These are phyloP conservation scores for Prillingera fragicola DNA, from an alignment of 1,284 basidiomycete species.

Conservation along the genomic window DNA sequence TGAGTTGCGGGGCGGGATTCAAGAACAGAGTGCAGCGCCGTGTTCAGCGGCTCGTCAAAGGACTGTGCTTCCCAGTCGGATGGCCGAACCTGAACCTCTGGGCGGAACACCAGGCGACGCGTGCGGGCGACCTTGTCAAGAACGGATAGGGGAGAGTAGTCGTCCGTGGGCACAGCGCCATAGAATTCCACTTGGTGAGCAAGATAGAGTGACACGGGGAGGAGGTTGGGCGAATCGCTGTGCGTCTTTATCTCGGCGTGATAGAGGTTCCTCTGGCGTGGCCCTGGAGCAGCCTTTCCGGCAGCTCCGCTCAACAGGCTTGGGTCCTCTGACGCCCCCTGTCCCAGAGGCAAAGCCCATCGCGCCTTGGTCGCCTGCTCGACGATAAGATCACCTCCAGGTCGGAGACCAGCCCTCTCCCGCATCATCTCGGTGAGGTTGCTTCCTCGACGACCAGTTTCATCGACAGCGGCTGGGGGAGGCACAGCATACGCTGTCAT, in stretches of 20 bases:
- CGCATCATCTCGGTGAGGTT: conserved; percentile 44
- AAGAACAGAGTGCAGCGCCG: conserved; percentile 62
- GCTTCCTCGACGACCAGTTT: conserved; percentile 22
- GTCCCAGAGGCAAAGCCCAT: conserved; percentile 59
- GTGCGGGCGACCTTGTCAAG: conserved; percentile 61
- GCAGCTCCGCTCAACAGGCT: not conserved
- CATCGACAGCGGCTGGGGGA: conserved; percentile 1
- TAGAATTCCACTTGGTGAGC: conserved; percentile 75
- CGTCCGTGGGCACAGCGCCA: conserved; percentile 63
- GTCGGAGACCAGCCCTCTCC: conserved; percentile 18
- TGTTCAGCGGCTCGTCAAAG: conserved; percentile 71
- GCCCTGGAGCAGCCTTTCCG: not conserved
- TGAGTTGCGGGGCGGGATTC: conserved; percentile 53
- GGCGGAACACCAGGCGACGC: conserved; percentile 62
- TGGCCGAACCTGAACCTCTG: conserved; percentile 59
- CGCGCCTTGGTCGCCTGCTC: conserved; percentile 59
- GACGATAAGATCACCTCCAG: conserved; percentile 51
- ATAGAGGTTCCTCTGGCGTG: conserved; percentile 63
- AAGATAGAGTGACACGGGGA: conserved; percentile 69
- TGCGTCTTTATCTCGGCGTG: conserved; percentile 73
- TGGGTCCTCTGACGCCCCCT: conserved; percentile 49
- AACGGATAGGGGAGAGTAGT: conserved; percentile 66
- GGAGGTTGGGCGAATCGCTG: conserved; percentile 55
- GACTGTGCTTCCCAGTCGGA: conserved; percentile 43
- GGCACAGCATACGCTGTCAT: too few species aligned